Conservation (phyloP, 2,329 filamentous ascomycete species). For the Colletotrichum zoysiae region DNA sequence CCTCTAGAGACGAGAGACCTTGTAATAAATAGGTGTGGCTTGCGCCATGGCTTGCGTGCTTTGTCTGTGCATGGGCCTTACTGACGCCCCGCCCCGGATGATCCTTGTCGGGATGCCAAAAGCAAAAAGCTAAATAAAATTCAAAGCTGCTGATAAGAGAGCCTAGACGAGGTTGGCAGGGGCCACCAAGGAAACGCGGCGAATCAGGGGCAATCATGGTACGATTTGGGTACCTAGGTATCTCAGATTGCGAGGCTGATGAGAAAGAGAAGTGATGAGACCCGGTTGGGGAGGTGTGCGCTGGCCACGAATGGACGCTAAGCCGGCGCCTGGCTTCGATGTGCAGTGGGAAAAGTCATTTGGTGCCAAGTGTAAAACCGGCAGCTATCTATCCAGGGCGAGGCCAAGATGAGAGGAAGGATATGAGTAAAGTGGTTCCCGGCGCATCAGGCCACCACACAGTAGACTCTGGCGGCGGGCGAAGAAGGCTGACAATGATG, state of each 20-base stretch:
- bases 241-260: constrained; percentile 28
- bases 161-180: constrained; percentile 29
- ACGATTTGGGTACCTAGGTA: constrained; percentile 16
- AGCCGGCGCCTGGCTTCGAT: constrained; percentile 17
- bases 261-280: constrained; percentile 33
- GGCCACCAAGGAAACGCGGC: constrained; percentile 11
- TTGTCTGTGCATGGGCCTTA: constrained; percentile 35
- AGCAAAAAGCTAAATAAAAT: constrained; percentile 20
- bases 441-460: constrained; percentile 19
- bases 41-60: constrained; percentile 35
- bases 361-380: constrained; percentile 24
- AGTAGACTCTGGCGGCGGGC: constrained; percentile 10
- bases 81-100: constrained; percentile 6
- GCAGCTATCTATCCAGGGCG: constrained; percentile 16
- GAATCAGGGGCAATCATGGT: constrained; percentile 21
- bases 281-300: constrained; percentile 19
- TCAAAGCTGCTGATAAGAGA: constrained; percentile 6
- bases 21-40: constrained; percentile 32
- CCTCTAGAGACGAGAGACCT: constrained; percentile 1
- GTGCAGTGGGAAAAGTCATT: constrained; percentile 2
- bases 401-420: constrained; percentile 4
- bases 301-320: constrained; percentile 15
- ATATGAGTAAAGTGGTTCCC: background rate
- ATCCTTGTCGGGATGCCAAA: constrained; percentile 29
- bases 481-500: constrained; percentile 13